These are phyloP conservation scores for Kodamaea sp. DNA, from an alignment of 1,139 yeast species.

Conservation along the genomic window DNA sequence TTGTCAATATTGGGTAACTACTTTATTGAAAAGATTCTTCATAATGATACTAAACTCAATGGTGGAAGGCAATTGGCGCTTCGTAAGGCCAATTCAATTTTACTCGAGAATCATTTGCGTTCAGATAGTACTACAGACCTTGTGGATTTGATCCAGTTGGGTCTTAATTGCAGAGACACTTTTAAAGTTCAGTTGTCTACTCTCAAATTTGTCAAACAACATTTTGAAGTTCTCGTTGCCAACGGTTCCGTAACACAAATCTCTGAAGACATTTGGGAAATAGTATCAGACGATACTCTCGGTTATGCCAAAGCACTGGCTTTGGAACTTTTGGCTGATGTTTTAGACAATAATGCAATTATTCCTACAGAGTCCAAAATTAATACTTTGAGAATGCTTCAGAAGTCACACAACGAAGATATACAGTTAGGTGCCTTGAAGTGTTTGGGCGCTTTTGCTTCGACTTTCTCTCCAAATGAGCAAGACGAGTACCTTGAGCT, in stretches of 20 bases:
- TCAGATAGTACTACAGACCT: constrained; percentile 19
- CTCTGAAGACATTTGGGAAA: constrained; percentile 17
- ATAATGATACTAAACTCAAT: constrained; percentile 19
- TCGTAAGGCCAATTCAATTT: constrained; percentile 27
- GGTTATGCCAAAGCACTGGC: constrained; percentile 45
- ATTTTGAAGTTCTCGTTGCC: constrained; percentile 14
- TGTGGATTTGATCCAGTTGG: constrained; percentile 26
- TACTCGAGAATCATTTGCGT: constrained; percentile 22
- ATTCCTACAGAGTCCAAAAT: neutral
- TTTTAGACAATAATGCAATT: constrained; percentile 4
- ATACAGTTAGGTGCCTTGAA: constrained; percentile 12
- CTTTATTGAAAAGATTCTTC: constrained; percentile 19
- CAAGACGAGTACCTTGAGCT: constrained; percentile 4
- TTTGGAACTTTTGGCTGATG: constrained; percentile 33
- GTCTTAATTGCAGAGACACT: constrained; percentile 34
- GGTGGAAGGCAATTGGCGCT: constrained; percentile 50
- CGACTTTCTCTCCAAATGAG: neutral
- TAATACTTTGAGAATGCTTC: neutral
- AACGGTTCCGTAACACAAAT: constrained; percentile 7
- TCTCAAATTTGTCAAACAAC: constrained; percentile 27
- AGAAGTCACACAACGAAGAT: constrained; percentile 3
- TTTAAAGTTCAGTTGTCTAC: constrained; percentile 54
- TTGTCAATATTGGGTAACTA: constrained; percentile 21
- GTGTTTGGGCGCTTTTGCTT: constrained; percentile 12
- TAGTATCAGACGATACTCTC: constrained; percentile 36